A percentile compares a stretch with the other conserved stretches of the same genome.
These are phyloP conservation scores for Amanita phalloides DNA, from an alignment of 768 basidiomycete genomes.

Conservation along the genomic window DNA sequence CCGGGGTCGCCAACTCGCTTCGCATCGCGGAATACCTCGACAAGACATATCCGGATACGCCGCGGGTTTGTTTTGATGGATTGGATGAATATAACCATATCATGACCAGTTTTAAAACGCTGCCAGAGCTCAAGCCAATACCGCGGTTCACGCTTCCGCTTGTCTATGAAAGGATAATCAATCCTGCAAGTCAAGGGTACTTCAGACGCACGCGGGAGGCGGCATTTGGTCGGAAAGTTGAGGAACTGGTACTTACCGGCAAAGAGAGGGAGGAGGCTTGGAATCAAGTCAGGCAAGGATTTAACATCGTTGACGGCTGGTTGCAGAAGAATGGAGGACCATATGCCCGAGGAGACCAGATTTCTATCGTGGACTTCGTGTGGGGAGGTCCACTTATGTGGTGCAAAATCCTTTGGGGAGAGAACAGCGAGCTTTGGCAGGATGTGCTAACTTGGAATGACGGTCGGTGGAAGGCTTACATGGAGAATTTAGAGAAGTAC, in stretches of 20 bases:
- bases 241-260: constrained; percentile 1
- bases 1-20: constrained; percentile 26
- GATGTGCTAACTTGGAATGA: constrained; percentile 8
- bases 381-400: constrained; percentile 3
- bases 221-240: constrained; percentile 4
- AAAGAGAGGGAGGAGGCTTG: background rate
- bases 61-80: constrained; percentile 18
- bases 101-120: background rate
- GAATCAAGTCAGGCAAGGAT: constrained; percentile 5
- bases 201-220: constrained; percentile 6
- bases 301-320: constrained; percentile 3
- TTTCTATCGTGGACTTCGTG: constrained; percentile 7
- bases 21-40: constrained; percentile 40
- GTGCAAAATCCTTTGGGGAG: constrained; percentile 5
- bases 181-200: constrained; percentile 6
- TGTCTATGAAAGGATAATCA: constrained; percentile 1
- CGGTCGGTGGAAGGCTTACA: constrained; percentile 6
- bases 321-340: constrained; percentile 5
- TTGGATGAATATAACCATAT: background rate
- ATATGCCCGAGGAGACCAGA: constrained; percentile 5
- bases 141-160: constrained; percentile 5
- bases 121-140: background rate
- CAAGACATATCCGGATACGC: constrained; percentile 29
- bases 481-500: constrained; percentile 8
- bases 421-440: constrained; percentile 9